Conservation (phyloP, 1,139 yeast species). For the Ogataea hybrid region DNA sequence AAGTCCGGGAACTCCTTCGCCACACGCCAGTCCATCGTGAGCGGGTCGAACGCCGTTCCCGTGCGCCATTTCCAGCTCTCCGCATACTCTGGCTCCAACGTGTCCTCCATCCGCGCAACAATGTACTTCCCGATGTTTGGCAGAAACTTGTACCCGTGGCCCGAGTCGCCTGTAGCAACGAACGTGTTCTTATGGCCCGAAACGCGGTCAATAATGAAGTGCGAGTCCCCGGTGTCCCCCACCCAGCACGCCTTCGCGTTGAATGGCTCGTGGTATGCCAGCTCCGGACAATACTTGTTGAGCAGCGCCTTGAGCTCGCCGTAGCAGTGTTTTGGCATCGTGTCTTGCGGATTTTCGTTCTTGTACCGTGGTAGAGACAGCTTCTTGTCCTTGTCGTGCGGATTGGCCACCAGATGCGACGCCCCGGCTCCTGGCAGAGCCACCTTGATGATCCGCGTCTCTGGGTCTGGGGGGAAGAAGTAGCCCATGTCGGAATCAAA, state of each 20-base stretch:
- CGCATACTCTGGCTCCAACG: constrained; percentile 25
- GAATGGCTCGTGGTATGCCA: constrained; percentile 36
- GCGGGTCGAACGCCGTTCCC: constrained; percentile 28
- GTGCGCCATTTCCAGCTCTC: constrained; percentile 37
- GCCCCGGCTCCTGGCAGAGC: constrained; percentile 40
- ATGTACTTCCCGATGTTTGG: constrained; percentile 45
- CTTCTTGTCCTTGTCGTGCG: constrained; percentile 22
- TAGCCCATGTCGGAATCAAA: constrained; percentile 46
- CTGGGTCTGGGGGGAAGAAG: constrained; percentile 46
- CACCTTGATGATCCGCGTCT: constrained; percentile 37
- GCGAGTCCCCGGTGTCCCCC: constrained; percentile 42
- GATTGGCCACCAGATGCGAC: constrained; percentile 29
- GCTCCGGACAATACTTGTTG: constrained; percentile 37
- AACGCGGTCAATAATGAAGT: constrained; percentile 42
- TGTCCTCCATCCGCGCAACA: constrained; percentile 30
- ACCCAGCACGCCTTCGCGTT: constrained; percentile 47
- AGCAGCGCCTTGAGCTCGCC: constrained; percentile 31
- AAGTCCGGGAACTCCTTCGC: constrained; percentile 31
- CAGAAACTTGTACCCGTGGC: constrained; percentile 43
- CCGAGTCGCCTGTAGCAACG: constrained; percentile 46
- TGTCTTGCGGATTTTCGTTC: constrained; percentile 33
- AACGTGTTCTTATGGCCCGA: constrained; percentile 35
- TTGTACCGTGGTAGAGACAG: constrained; percentile 40
- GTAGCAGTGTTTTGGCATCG: constrained; percentile 37
- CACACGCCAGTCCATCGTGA: constrained; percentile 36